Base-by-base conservation (phyloP, 2,329 filamentous ascomycete species). In the Apiospora phragmitis region DNA sequence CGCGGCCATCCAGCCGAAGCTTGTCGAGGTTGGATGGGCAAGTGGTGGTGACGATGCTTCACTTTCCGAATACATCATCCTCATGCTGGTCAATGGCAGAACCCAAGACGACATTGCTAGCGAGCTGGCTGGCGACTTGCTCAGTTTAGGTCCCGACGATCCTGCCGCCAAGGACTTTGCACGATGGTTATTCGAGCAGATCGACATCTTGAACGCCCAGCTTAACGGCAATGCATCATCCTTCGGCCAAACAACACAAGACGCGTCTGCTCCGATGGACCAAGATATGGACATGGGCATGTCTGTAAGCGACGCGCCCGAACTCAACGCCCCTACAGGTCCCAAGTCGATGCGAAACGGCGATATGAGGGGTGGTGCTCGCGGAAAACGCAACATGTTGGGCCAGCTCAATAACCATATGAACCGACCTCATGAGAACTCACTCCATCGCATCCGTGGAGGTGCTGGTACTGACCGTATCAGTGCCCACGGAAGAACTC, bases 61-160 rank as follows among this genome's bases (percentile, higher is more conserved):
- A 47, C 89, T 99, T 71, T 92, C 94, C 71, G 96, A 99, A 84
- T 99, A 98, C 84, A 96, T 99, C 75, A 92, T 98, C 71, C 90
- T 98, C 73, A 98, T 98, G 95, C 89, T 99, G 42, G 94, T 94
- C 73, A 98, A 98, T 83, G 94, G 95, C 77, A 98, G 97, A 82
- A 94, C 93, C 4, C 92, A 97, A 80, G 91, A 95, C 68, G 92
- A 98, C 80, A 95, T 99, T 74, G 93, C 94, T 12, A 86, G 89
- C 59, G 96, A 99, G 80, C 90, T 99, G 18, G 93, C 95, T 1
- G 92, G 91, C 74, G 96, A 99, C 77, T 88, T 99, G 55, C 88
- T 99, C 3, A 91, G 91, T 70, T 88, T 98, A 5, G 90, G 90
- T 3, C 91, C 94, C 65, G 94, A 97, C 72, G 95, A 98, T 76